Evolutionary conservation across 495 filamentous ascomycete species (phyloP), one percentile per base, ranked within the genome.

Genomic region (Cenococcum geophilum): DNA sequence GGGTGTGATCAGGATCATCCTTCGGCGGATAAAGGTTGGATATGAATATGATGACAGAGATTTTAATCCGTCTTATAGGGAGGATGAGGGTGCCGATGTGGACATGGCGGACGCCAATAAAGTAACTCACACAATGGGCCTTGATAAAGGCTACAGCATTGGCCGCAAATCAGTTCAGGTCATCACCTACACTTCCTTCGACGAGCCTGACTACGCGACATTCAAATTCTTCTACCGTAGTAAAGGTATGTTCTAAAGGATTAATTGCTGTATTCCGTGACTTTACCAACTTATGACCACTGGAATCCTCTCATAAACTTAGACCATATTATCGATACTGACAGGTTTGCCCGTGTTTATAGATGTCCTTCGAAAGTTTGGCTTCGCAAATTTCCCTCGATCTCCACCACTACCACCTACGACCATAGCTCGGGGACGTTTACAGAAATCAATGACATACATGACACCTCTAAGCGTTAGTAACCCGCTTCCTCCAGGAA

Each of bases 151-250:
- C 40, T 10, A 14, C 11, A 14, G 18, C 18, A 1, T 45, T 40
- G 36, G 36, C 40, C 4, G 11, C 14, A 45, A 45, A 4, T 1
- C 11, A 16, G 40, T 45, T 14, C 14, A 2, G 2, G 40, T 45
- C 40, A 45, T 45, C 40, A 45, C 40, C 14, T 45, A 45, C 11
- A 14, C 2, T 4, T 1, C 40, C 4, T 4, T 45, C 11, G 40
- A 45, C 1, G 40, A 45, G 18, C 11, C 40, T 16, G 18, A 16
- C 2, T 45, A 45, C 11, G 40, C 40, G 40, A 45, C 40, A 4
- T 45, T 45, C 40, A 18, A 16, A 18, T 45, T 45, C 40, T 45
- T 45, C 40, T 45, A 45, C 40, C 40, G 40, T 45, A 45, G 40
- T 14, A 45, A 45, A 14, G 40, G 40, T 45, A 32, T 32, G 27